These are phyloP conservation scores for Haematococcus lacustris DNA, from an alignment of 139 green algal species.

Conservation along the genomic window DNA sequence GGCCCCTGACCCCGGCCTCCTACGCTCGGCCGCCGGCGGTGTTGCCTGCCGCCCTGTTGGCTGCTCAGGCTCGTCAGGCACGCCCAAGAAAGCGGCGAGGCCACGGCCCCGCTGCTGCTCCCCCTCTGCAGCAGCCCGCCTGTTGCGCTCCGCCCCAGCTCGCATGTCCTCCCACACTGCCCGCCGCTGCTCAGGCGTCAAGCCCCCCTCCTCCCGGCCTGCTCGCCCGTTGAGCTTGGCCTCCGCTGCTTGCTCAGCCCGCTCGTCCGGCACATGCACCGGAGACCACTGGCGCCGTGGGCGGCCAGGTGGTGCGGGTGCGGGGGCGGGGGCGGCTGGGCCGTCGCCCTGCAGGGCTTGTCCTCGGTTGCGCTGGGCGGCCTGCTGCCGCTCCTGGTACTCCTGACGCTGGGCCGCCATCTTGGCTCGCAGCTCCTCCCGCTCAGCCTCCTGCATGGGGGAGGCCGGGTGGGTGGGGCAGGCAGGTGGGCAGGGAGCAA, in stretches of 20 bases:
- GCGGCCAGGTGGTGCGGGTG: background rate
- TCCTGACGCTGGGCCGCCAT: constrained; percentile 36
- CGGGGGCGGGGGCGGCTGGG: too few species aligned
- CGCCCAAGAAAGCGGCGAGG: constrained; percentile 19
- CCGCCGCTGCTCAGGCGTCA: constrained; percentile 29
- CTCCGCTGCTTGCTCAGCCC: background rate
- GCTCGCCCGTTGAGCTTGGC: too few species aligned
- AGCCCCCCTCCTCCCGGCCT: background rate
- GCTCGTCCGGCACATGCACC: background rate
- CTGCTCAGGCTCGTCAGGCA: constrained; percentile 11
- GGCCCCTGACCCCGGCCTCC: too few species aligned
- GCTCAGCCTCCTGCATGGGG: constrained; percentile 27
- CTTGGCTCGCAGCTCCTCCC: constrained; percentile 22
- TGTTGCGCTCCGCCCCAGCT: constrained; percentile 43
- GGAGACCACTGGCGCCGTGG: background rate
- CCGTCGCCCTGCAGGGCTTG: too few species aligned
- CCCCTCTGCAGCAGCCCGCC: constrained; percentile 11
- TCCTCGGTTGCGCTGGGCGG: too few species aligned
- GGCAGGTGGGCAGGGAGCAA: too few species aligned
- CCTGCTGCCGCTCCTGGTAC: too few species aligned
- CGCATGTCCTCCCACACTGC: constrained; percentile 48
- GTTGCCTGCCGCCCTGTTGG: too few species aligned
- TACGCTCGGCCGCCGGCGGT: too few species aligned
- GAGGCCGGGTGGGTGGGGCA: background rate
- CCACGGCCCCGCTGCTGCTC: constrained; percentile 13